Conservation (phyloP, 805 yeast species). For the Myxozyma udenii region DNA sequence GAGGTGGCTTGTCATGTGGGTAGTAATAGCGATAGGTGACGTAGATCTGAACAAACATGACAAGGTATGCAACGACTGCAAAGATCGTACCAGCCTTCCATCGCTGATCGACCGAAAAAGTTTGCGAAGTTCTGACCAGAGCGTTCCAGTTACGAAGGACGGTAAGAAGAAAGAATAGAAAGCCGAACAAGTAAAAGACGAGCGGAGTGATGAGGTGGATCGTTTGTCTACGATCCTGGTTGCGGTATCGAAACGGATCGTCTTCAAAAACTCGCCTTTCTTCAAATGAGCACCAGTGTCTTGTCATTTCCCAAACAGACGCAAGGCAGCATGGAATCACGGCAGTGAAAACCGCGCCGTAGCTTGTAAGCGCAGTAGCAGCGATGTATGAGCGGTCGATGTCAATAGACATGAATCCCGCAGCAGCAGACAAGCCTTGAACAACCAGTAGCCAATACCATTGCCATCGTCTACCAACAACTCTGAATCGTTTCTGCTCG, state of each 20-base stretch:
- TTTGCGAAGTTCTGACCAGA: constrained; percentile 9
- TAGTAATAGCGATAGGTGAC: constrained; percentile 30
- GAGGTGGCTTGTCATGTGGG: constrained; percentile 31
- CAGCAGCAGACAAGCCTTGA: constrained; percentile 31
- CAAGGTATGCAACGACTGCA: constrained; percentile 30
- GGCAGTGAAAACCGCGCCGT: constrained; percentile 31
- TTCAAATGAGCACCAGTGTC: constrained; percentile 37
- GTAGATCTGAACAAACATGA: constrained; percentile 24
- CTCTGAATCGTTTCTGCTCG: constrained; percentile 31
- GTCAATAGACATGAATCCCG: constrained; percentile 36
- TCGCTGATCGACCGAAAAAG: constrained; percentile 26
- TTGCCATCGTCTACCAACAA: constrained; percentile 33
- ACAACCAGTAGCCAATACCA: constrained; percentile 36
- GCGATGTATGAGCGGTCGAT: constrained; percentile 35
- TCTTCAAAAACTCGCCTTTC: constrained; percentile 32
- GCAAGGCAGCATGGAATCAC: constrained; percentile 30
- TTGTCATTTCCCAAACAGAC: constrained; percentile 33
- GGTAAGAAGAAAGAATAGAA: constrained; percentile 32
- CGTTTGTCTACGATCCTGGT: constrained; percentile 28
- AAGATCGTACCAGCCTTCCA: constrained; percentile 35
- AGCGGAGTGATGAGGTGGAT: constrained; percentile 32
- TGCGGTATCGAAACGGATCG: constrained; percentile 31
- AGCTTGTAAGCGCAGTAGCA: constrained; percentile 31
- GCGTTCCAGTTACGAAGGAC: constrained; percentile 34
- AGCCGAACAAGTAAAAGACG: constrained; percentile 31